Percentiles rank a stretch among this genome's conserved stretches.
Evolutionary conservation across 495 filamentous ascomycete species (phyloP).

Genomic region (Thermothielavioides terrestris): DNA sequence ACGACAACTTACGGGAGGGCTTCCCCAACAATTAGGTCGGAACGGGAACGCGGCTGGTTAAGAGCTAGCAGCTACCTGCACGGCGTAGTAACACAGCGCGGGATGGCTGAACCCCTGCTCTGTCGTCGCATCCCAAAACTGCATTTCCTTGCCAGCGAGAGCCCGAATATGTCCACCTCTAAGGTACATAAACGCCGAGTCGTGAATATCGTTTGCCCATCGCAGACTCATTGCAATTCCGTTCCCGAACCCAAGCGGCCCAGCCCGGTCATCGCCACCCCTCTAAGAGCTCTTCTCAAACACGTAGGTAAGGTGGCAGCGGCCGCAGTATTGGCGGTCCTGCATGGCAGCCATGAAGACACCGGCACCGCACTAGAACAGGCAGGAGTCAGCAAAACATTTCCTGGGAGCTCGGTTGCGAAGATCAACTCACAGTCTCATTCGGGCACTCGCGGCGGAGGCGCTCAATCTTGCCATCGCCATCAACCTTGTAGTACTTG

Average conservation of each 20-base stretch:
- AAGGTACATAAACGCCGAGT: conserved; percentile 34
- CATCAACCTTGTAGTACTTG: conserved; percentile 99
- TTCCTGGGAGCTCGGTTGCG: not conserved
- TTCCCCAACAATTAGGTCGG: conserved; percentile 35
- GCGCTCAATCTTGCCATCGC: conserved; percentile 99
- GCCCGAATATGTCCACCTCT: conserved; percentile 23
- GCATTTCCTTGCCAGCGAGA: conserved; percentile 31
- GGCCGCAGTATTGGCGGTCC: conserved; percentile 99
- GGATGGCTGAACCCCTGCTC: conserved; percentile 1
- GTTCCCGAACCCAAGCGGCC: conserved; percentile 13
- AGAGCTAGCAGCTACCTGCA: conserved; percentile 7
- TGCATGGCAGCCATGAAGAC: conserved; percentile 99
- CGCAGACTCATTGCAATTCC: conserved; percentile 25
- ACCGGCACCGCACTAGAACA: conserved; percentile 84
- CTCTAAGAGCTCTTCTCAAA: conserved; percentile 65
- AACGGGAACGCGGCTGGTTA: conserved; percentile 9
- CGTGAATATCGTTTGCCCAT: conserved; percentile 11
- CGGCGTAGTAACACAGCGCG: conserved; percentile 3
- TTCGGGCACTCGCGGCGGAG: conserved; percentile 93
- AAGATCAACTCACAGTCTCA: conserved; percentile 62
- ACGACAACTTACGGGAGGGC: conserved; percentile 65
- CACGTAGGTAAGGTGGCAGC: conserved; percentile 99
- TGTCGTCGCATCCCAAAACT: conserved; percentile 24
- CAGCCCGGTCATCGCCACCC: not conserved
- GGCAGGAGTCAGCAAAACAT: conserved; percentile 23